Base-by-base conservation (phyloP, 164 flowering plant species). In the Brasenia schreberi region DNA sequence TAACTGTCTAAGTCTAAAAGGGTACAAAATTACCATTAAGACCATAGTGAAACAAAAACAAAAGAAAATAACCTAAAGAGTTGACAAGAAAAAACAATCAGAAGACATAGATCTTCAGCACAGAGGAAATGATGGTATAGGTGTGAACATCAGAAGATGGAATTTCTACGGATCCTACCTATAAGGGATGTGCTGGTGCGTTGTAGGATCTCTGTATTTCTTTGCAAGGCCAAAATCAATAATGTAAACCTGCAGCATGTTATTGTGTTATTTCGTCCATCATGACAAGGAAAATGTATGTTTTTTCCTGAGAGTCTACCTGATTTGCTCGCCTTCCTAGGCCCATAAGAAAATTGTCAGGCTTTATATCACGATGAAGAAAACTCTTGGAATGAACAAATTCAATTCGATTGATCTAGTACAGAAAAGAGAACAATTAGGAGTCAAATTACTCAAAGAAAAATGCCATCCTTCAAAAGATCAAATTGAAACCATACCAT, bases 321-420 rank as follows among this genome's bases (percentile, higher is more conserved):
- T 87, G 94, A 77, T 92, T 87, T 42, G 94, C 96, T 65, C 94
- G 92, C 72, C 94, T 79, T 65, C 96, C 94, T 71, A 89, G 70
- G 58, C 96, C 96, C 97, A 92, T 87, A 18, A 87, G 88, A 71
- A 89, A 92, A 76, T 87, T 89, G 71, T 92, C 96, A 14, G 96
- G 96, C 77, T 92, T 89, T 62, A 92, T 81, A 81, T 89, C 96
- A 59, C 94, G 85, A 74, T 87, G 96, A 43, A 89, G 82, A 70
- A 89, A 86, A 61, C 88, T 87, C 74, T 86, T 87, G 17, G 86
- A 77, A 67, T 92, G 94, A 68, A 89, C 82, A 75, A 87, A 87
- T 65, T 89, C 96, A 53, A 92, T 84, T 19, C 97, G 96, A 71
- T 86, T 91, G 63, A 89, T 87, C 96, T 89, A 73, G 62, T 66